Conservation (phyloP, 1,139 yeast genomes). For the Lodderomyces pseudojiufengensis region DNA sequence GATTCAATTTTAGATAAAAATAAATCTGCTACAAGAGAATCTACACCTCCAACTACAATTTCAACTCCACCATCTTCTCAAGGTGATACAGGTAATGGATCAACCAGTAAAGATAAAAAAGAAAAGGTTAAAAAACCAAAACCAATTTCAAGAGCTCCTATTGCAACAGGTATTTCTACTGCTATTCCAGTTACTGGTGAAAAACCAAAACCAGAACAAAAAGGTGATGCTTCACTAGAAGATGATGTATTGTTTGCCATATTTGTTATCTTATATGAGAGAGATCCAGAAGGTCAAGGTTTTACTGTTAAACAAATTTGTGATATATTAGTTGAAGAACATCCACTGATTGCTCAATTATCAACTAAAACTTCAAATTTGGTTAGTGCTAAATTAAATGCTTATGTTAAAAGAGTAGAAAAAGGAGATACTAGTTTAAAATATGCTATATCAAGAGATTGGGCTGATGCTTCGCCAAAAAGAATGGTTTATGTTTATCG, state of each 20-base stretch:
- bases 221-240: constrained; percentile 57
- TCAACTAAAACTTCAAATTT: constrained; percentile 79
- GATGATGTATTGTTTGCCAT: constrained; percentile 76
- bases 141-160: constrained; percentile 42
- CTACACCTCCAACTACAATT: constrained; percentile 25
- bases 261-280: constrained; percentile 63
- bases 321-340: constrained; percentile 65
- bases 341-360: constrained; percentile 77
- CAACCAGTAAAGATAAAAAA: constrained; percentile 3
- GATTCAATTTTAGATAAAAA: constrained; percentile 28
- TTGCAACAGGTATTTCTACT: constrained; percentile 72
- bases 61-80: constrained; percentile 15
- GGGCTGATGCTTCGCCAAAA: constrained; percentile 87
- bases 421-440: constrained; percentile 69
- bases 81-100: constrained; percentile 2
- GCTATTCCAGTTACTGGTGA: constrained; percentile 80
- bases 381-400: constrained; percentile 77
- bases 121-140: constrained; percentile 31
- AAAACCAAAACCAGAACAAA: constrained; percentile 66
- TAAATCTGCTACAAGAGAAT: constrained; percentile 18
- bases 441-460: constrained; percentile 75
- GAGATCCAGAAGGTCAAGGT: constrained; percentile 65
- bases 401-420: constrained; percentile 79
- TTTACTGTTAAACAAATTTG: constrained; percentile 85
- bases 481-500: constrained; percentile 85